A percentile compares a stretch with the other conserved stretches of the same genome.
Evolutionary conservation across 768 basidiomycete species (phyloP).

Genomic region (Leccinum aurantiacum): DNA sequence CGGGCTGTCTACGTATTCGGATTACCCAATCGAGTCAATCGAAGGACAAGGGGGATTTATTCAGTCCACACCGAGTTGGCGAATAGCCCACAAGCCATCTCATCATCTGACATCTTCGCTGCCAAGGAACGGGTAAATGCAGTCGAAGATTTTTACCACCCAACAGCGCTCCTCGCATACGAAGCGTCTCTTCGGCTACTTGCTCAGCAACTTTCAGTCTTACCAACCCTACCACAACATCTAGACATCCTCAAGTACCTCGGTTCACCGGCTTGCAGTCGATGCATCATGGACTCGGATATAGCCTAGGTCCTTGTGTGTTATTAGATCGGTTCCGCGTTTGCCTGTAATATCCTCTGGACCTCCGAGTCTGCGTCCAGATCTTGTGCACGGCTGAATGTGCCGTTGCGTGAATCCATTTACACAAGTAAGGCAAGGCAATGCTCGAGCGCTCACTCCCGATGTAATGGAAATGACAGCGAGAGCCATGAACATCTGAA

Average conservation of each 20-base stretch:
- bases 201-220: not conserved
- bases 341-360: no score
- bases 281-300: slow-evolving; percentile 2
- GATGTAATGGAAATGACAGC: no score
- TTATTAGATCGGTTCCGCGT: no score
- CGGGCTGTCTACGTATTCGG: no score
- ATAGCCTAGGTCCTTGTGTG: no score
- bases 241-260: no score
- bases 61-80: not conserved
- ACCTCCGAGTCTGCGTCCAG: no score
- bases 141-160: slow-evolving; percentile 3
- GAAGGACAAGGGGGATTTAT: not conserved
- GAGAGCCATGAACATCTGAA: no score
- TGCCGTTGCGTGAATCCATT: no score
- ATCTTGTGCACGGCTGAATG: no score
- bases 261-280: not conserved
- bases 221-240: not conserved
- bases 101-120: not conserved
- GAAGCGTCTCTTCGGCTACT: slow-evolving; percentile 2
- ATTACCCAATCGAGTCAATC: not conserved
- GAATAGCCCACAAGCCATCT: not conserved
- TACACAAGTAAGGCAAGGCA: no score
- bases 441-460: no score
- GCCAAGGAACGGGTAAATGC: not conserved
- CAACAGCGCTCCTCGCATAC: slow-evolving; percentile 1